phyloP scores from a whole-genome alignment of 768 basidiomycete genomes.

The Kondoa malvinella region DNA sequence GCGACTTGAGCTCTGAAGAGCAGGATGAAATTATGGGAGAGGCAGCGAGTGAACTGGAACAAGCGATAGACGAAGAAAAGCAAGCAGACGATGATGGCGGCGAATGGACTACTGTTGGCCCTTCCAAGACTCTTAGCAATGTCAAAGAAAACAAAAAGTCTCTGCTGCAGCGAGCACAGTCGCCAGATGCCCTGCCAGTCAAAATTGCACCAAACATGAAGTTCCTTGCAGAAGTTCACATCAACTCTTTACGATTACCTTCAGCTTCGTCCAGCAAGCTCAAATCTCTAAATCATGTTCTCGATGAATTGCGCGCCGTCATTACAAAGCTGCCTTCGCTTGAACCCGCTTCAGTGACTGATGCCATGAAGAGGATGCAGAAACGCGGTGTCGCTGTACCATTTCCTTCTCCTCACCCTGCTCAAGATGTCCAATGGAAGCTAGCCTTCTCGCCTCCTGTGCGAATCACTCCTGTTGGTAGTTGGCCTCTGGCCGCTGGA shows the following conservation, averaged over 20 bases:
- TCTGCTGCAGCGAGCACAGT: constrained; percentile 4
- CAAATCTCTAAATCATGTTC: background rate
- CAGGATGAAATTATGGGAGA: constrained; percentile 12
- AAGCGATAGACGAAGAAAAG: constrained; percentile 9
- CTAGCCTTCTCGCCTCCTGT: constrained; percentile 17
- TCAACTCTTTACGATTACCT: background rate
- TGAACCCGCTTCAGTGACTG: background rate
- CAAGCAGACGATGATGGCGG: constrained; percentile 21
- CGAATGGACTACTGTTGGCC: constrained; percentile 17
- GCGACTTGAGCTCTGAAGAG: constrained; percentile 11
- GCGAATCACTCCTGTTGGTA: constrained; percentile 20
- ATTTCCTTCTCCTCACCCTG: constrained; percentile 19
- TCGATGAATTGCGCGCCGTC: background rate
- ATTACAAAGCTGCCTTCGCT: background rate
- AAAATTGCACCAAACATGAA: constrained; percentile 5
- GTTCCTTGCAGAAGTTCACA: background rate
- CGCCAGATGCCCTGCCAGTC: constrained; percentile 9
- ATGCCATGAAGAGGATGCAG: background rate
- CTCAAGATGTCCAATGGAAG: constrained; percentile 19
- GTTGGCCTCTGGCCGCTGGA: constrained; percentile 22
- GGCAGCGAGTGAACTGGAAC: constrained; percentile 4
- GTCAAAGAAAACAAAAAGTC: constrained; percentile 8
- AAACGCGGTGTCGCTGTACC: constrained; percentile 11
- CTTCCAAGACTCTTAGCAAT: constrained; percentile 2
- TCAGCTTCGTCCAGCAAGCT: background rate